Conservation (phyloP, 2,329 filamentous ascomycete genomes). For the Diaporthe ilicicola region DNA sequence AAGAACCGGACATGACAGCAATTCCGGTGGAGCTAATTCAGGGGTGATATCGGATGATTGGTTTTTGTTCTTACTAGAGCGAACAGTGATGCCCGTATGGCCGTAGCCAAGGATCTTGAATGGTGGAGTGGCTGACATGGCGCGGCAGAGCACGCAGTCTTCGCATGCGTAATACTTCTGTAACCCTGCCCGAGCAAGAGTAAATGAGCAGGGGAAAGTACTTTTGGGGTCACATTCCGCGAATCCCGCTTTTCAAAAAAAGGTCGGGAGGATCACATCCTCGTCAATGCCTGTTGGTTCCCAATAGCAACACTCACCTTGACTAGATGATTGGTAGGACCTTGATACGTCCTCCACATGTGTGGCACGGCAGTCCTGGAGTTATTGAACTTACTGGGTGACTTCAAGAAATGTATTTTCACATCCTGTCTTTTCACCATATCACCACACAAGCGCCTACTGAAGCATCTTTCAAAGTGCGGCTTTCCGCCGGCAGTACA, state of each 20-base stretch:
- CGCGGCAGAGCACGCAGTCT: background rate
- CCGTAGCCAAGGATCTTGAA: constrained; percentile 27
- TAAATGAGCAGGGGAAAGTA: background rate
- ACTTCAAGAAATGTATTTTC: too few species aligned
- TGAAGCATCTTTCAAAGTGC: too few species aligned
- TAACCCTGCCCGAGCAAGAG: too few species aligned
- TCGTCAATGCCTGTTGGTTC: background rate
- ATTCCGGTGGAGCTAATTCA: background rate
- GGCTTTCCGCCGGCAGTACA: too few species aligned
- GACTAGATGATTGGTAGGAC: background rate
- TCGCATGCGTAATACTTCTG: background rate
- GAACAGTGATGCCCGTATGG: constrained; percentile 22
- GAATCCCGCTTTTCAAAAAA: background rate
- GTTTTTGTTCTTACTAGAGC: constrained; percentile 16
- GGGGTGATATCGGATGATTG: too few species aligned
- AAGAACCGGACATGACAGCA: too few species aligned
- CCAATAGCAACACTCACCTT: background rate
- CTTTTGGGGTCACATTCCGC: background rate
- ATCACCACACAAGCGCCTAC: background rate
- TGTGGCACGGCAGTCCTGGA: background rate
- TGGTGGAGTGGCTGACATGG: background rate
- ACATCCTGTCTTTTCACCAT: background rate
- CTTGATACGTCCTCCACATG: background rate
- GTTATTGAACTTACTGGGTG: too few species aligned
- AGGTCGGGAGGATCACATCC: background rate